Evolutionary conservation across 2,329 filamentous ascomycete genomes (phyloP).

Genomic region (Aureobasidium sp.): DNA sequence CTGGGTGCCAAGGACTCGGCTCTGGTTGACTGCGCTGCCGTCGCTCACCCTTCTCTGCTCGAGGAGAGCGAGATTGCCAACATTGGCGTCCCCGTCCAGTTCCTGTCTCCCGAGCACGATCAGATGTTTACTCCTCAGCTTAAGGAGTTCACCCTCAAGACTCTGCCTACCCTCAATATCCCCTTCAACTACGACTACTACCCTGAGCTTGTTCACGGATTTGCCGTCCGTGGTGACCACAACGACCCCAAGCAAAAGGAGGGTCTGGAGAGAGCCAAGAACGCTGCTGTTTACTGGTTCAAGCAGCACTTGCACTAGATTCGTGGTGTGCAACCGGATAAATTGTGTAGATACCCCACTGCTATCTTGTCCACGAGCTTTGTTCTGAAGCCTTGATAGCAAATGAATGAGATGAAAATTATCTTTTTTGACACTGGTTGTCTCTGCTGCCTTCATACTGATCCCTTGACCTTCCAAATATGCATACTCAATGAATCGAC

Average conservation of each 20-base stretch:
- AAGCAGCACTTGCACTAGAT: slow-evolving; percentile 12
- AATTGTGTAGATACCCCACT: neutral
- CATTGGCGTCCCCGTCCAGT: slow-evolving; percentile 41
- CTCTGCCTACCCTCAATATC: slow-evolving; percentile 30
- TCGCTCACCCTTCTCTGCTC: slow-evolving; percentile 38
- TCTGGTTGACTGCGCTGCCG: slow-evolving; percentile 39
- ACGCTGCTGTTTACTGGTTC: slow-evolving; percentile 15
- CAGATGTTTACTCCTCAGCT: slow-evolving; percentile 35
- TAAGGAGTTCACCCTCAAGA: slow-evolving; percentile 35
- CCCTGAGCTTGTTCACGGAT: slow-evolving; percentile 41
- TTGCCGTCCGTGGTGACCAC: slow-evolving; percentile 35
- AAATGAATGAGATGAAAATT: no score
- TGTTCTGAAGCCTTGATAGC: no score
- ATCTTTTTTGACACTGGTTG: no score
- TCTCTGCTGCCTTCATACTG: no score
- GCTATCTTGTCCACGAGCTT: no score
- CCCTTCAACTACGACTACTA: slow-evolving; percentile 45
- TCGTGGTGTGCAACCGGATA: neutral
- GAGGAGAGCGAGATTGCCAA: slow-evolving; percentile 39
- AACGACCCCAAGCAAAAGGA: slow-evolving; percentile 31
- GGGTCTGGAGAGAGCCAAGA: slow-evolving; percentile 41
- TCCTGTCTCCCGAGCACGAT: slow-evolving; percentile 45
- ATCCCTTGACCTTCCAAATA: no score
- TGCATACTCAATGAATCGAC: no score
- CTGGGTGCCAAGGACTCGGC: slow-evolving; percentile 34